phyloP scores from a whole-genome alignment of 306 rosid genomes.

The Dalbergia cochinchinensis region DNA sequence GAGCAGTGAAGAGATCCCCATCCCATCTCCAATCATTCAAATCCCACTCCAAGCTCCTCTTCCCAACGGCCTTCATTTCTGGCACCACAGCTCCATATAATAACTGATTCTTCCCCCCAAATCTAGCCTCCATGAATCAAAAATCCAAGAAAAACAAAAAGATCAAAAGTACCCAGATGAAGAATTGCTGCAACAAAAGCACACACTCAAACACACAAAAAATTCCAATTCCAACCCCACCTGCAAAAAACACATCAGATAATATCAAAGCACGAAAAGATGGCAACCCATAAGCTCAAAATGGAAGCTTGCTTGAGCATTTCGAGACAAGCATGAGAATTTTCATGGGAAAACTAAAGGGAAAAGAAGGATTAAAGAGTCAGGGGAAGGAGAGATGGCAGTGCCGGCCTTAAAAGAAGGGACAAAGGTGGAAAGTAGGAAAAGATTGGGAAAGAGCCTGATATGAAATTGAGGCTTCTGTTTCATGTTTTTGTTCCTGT shows the following conservation, averaged over 20 bases:
- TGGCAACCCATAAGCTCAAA: constrained; percentile 44
- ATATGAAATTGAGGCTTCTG: constrained; percentile 1
- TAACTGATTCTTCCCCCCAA: constrained; percentile 58
- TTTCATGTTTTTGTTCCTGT: constrained; percentile 35
- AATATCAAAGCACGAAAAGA: constrained; percentile 3
- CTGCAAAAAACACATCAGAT: constrained; percentile 14
- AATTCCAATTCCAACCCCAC: constrained; percentile 33
- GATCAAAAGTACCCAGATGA: constrained; percentile 21
- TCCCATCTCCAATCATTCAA: constrained; percentile 89
- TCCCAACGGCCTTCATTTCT: constrained; percentile 59
- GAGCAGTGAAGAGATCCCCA: constrained; percentile 80
- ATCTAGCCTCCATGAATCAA: constrained; percentile 69
- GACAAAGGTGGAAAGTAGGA: constrained; percentile 42
- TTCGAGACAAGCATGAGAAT: constrained; percentile 12
- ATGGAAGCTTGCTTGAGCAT: constrained; percentile 38
- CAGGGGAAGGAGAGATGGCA: not conserved
- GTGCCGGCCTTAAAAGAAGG: constrained; percentile 15
- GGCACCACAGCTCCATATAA: constrained; percentile 53
- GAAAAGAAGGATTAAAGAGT: not conserved
- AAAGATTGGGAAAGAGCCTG: constrained; percentile 45
- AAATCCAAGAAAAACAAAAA: not conserved
- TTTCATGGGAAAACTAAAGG: constrained; percentile 1
- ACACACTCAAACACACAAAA: constrained; percentile 10
- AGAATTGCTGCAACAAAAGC: constrained; percentile 13
- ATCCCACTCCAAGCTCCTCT: constrained; percentile 81